These are phyloP conservation scores for Fraxinus quadrangulata DNA, from an alignment of 257 asterid species.

Conservation along the genomic window DNA sequence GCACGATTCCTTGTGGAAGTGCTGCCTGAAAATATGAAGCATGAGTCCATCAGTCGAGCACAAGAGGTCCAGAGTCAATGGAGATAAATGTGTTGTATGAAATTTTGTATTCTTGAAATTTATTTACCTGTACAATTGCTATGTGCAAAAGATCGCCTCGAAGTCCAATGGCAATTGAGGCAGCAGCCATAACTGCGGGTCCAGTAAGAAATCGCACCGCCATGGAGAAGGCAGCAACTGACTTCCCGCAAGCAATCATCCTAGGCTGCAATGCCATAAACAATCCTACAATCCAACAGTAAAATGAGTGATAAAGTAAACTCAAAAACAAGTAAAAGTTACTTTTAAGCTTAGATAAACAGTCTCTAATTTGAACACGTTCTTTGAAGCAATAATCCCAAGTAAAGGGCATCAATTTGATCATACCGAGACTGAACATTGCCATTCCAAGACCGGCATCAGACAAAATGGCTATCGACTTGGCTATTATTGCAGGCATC, in stretches of 20 bases:
- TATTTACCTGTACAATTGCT: slow-evolving; percentile 68
- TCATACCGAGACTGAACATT: slow-evolving; percentile 72
- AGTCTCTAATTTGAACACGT: background rate
- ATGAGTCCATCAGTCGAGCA: background rate
- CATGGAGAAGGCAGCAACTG: slow-evolving; percentile 63
- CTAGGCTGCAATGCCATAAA: slow-evolving; percentile 76
- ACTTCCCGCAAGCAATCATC: slow-evolving; percentile 67
- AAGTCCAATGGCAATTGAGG: slow-evolving; percentile 67
- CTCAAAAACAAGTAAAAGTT: background rate
- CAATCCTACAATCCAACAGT: slow-evolving; percentile 40
- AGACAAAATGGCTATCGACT: slow-evolving; percentile 60
- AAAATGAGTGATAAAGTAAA: background rate
- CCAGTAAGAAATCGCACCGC: slow-evolving; percentile 58
- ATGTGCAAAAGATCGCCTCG: slow-evolving; percentile 60
- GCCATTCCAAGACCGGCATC: slow-evolving; percentile 91
- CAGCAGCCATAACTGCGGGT: slow-evolving; percentile 81
- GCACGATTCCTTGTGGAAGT: slow-evolving; percentile 75
- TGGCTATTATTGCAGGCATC: slow-evolving; percentile 65
- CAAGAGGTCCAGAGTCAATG: background rate
- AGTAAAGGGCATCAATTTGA: background rate
- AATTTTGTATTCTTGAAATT: background rate
- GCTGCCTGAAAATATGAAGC: slow-evolving; percentile 48
- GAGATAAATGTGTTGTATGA: background rate
- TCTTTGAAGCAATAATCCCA: background rate
- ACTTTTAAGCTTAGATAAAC: too few species aligned